Percentiles rank a stretch among this genome's conserved stretches.
These are phyloP conservation scores for Aspergillus fischeri DNA, from an alignment of 2,329 filamentous ascomycete genomes.

Conservation along the genomic window DNA sequence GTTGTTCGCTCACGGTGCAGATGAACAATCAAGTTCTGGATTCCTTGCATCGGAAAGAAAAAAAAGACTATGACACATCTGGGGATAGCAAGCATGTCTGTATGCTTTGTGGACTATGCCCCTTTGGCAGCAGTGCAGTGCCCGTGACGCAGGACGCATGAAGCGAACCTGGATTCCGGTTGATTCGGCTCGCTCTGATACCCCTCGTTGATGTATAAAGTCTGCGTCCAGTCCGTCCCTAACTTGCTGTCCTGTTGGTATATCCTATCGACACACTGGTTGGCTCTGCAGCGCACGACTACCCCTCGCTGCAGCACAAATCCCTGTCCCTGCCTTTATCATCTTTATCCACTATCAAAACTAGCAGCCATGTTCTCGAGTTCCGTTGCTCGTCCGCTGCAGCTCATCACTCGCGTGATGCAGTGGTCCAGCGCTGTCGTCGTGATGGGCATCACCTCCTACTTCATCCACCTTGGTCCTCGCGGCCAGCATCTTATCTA, in stretches of 20 bases:
- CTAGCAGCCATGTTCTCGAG: constrained; percentile 20
- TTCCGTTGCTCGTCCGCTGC: constrained; percentile 26
- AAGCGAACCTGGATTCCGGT: constrained; percentile 1
- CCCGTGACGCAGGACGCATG: neutral
- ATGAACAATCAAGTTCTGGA: neutral
- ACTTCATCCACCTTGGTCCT: constrained; percentile 33
- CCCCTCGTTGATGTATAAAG: neutral
- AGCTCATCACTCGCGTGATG: constrained; percentile 27
- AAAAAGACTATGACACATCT: constrained; percentile 26
- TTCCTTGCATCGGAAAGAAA: neutral
- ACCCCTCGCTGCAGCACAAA: neutral
- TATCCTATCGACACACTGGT: neutral
- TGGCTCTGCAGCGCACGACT: neutral
- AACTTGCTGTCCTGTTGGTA: neutral
- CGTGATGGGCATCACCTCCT: constrained; percentile 39
- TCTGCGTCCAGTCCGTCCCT: neutral
- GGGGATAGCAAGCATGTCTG: constrained; percentile 10
- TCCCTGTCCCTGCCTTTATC: neutral
- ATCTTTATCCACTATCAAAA: neutral
- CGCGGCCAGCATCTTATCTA: constrained; percentile 35
- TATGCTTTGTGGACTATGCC: neutral
- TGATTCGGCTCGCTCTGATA: neutral
- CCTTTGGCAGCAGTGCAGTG: neutral
- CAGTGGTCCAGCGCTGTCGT: constrained; percentile 40
- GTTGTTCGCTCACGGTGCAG: neutral